These are phyloP conservation scores for Pythium aquatile DNA, from an alignment of 352 stramenopile genomes.

Conservation along the genomic window DNA sequence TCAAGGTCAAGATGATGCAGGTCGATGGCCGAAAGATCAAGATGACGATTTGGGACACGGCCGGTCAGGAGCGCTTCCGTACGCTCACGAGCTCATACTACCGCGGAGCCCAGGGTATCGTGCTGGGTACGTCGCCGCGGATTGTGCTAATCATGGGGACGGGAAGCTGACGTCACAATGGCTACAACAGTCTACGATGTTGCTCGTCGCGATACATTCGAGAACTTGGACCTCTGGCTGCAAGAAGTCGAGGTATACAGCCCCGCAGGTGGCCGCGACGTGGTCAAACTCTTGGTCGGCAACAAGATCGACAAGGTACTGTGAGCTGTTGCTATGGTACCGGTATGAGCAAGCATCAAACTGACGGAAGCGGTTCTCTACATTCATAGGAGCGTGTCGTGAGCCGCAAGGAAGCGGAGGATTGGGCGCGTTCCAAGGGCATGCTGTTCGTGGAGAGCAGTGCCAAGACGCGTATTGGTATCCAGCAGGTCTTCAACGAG, in stretches of 20 bases:
- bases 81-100: slow-evolving; percentile 98
- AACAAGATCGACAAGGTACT: slow-evolving; percentile 95
- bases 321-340: neutral
- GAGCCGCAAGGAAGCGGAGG: slow-evolving; percentile 91
- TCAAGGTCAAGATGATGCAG: slow-evolving; percentile 98
- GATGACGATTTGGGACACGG: slow-evolving; percentile 99
- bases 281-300: slow-evolving; percentile 97
- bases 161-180: neutral
- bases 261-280: slow-evolving; percentile 91
- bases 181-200: slow-evolving; percentile 93
- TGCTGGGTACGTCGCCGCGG: slow-evolving; percentile 74
- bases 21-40: slow-evolving; percentile 96
- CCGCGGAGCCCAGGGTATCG: slow-evolving; percentile 95
- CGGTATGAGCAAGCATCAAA: neutral
- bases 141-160: slow-evolving; percentile 8
- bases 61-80: slow-evolving; percentile 97
- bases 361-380: neutral
- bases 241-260: slow-evolving; percentile 98
- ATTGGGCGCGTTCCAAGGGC: slow-evolving; percentile 95
- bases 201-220: slow-evolving; percentile 95
- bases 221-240: slow-evolving; percentile 97
- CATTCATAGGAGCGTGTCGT: slow-evolving; percentile 89
- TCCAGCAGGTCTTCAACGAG: slow-evolving; percentile 97
- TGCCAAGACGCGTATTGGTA: slow-evolving; percentile 94
- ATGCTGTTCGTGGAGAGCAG: slow-evolving; percentile 98